Evolutionary conservation across 345 rosid species (phyloP).

Genomic region (Streptanthus diversifolius): DNA sequence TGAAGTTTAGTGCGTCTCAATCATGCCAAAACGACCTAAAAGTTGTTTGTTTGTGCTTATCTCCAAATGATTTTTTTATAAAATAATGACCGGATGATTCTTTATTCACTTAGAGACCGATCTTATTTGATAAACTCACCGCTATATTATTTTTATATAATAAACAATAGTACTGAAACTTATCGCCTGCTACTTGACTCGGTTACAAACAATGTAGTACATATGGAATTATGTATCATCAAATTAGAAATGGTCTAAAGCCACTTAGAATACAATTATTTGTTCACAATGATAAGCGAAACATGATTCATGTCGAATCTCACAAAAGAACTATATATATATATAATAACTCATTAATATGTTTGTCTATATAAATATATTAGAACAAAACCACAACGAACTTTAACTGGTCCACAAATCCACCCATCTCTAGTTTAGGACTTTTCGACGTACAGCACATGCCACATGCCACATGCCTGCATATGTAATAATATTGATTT

Average conservation of each 20-base stretch:
- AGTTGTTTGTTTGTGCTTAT: not conserved
- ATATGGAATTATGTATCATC: not conserved
- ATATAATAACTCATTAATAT: not conserved
- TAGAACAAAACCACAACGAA: conserved; percentile 4
- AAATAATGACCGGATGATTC: not conserved
- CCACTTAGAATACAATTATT: conserved; percentile 6
- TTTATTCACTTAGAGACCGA: not conserved
- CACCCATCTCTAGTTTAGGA: conserved; percentile 11
- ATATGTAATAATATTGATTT: not conserved
- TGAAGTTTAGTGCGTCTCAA: not conserved
- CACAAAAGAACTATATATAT: not conserved
- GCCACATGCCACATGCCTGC: conserved; percentile 22
- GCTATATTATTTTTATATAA: too few species aligned
- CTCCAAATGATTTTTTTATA: not conserved
- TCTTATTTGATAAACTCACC: not conserved
- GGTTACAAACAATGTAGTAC: not conserved
- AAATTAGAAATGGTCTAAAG: not conserved
- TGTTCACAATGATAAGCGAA: not conserved
- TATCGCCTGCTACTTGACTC: not conserved
- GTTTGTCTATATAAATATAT: not conserved
- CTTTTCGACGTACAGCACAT: conserved; percentile 12
- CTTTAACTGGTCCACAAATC: conserved; percentile 27
- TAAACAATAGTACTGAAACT: not conserved
- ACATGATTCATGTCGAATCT: conserved; percentile 1
- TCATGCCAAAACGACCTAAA: not conserved